These are phyloP conservation scores for Aspergillus persii DNA, from an alignment of 2,329 filamentous ascomycete species.

Conservation along the genomic window DNA sequence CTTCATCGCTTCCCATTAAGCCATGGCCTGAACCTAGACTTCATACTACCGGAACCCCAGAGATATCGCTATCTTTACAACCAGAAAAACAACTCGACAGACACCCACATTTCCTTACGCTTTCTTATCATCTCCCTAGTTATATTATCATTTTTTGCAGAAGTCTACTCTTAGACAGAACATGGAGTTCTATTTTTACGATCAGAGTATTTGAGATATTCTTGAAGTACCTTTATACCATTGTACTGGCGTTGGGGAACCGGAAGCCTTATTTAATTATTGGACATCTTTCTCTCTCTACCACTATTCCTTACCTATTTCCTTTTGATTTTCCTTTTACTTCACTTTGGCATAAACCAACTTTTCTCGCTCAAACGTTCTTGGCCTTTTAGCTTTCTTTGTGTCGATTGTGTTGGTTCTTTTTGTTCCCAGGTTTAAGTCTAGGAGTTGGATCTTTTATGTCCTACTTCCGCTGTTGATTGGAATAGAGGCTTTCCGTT, in stretches of 20 bases:
- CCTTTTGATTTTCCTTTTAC: neutral
- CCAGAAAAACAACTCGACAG: neutral
- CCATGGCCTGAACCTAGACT: neutral
- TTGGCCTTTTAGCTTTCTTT: neutral
- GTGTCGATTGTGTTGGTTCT: neutral
- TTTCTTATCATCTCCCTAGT: neutral
- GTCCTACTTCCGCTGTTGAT: neutral
- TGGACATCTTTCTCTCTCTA: neutral
- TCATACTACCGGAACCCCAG: neutral
- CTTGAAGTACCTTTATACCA: constrained; percentile 12
- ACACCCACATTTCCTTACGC: neutral
- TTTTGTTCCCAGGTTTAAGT: neutral
- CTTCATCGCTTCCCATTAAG: constrained; percentile 64
- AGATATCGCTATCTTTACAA: neutral
- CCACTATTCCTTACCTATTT: neutral
- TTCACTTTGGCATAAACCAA: neutral
- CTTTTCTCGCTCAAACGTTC: neutral
- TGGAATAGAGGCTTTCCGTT: neutral
- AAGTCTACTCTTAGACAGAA: neutral
- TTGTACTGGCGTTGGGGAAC: constrained; percentile 15
- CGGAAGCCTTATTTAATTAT: constrained; percentile 1
- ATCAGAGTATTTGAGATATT: neutral
- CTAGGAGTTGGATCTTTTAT: neutral
- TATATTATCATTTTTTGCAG: neutral
- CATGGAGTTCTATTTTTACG: neutral